phyloP scores from a whole-genome alignment of 1,284 basidiomycete species.

The Boletus sp. region DNA sequence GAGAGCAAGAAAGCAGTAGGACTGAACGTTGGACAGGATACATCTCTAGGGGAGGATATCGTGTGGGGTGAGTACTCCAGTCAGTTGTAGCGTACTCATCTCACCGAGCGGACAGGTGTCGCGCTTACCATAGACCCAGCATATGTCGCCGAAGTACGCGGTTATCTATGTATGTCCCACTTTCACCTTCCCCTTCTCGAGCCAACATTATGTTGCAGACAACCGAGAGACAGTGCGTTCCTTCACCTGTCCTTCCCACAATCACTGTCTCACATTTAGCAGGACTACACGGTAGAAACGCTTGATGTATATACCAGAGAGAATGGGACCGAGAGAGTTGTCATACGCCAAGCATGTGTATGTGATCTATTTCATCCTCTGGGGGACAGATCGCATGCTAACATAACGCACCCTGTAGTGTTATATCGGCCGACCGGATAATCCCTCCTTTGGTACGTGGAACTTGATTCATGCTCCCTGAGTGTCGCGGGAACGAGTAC shows the following conservation, averaged over 20 bases:
- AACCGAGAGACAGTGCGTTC: conserved; percentile 73
- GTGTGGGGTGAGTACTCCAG: conserved; percentile 69
- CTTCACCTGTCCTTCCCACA: neutral
- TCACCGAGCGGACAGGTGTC: conserved; percentile 50
- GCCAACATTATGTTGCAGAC: conserved; percentile 44
- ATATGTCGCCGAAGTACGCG: conserved; percentile 71
- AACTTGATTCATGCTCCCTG: too few species aligned
- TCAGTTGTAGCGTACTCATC: neutral
- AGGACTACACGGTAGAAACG: conserved; percentile 58
- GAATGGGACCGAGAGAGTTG: conserved; percentile 48
- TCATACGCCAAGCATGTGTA: conserved; percentile 44
- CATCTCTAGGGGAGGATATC: conserved; percentile 72
- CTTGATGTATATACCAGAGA: conserved; percentile 52
- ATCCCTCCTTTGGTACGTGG: conserved; percentile 59
- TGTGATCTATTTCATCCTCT: neutral
- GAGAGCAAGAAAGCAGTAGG: neutral
- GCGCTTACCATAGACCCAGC: conserved; percentile 82
- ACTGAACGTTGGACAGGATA: conserved; percentile 49
- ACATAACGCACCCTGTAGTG: conserved; percentile 38
- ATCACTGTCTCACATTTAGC: neutral
- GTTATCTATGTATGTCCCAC: conserved; percentile 65
- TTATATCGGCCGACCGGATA: conserved; percentile 64
- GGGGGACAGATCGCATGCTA: neutral
- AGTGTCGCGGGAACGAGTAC: neutral
- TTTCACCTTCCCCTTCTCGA: neutral